Conservation (phyloP, 2,329 filamentous ascomycete genomes). For the Apiospora aurea region DNA sequence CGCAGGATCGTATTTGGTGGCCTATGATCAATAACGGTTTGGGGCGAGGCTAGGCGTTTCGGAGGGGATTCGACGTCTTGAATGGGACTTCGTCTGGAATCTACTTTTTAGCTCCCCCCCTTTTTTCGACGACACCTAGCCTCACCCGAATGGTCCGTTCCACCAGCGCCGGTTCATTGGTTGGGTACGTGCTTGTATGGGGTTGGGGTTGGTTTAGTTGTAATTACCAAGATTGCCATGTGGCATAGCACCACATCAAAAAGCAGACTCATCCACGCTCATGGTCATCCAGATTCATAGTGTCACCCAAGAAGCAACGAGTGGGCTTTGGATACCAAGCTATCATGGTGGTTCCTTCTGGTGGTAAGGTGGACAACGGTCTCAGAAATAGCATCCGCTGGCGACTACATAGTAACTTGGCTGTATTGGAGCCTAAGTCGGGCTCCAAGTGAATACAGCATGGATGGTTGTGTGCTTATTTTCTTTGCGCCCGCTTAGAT, state of each 20-base stretch:
- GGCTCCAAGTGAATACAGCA: neutral
- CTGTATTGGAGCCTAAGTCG: neutral
- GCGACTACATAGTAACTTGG: neutral
- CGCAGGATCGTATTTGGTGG: constrained; percentile 4
- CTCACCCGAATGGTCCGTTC: neutral
- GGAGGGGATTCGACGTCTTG: neutral
- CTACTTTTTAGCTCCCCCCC: too few species aligned
- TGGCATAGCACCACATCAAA: neutral
- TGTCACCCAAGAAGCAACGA: too few species aligned
- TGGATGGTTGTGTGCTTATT: neutral
- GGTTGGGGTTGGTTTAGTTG: neutral
- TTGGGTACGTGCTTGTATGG: neutral
- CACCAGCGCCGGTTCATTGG: neutral
- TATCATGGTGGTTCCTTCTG: neutral
- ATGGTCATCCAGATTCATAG: neutral
- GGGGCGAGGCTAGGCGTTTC: neutral
- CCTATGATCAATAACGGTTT: neutral
- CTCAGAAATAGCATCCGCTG: neutral
- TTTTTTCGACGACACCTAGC: neutral
- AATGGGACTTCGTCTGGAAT: neutral
- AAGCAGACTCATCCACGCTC: neutral
- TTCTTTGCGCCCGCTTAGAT: too few species aligned
- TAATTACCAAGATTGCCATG: neutral
- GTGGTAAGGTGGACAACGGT: neutral
- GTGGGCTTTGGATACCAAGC: too few species aligned